Conservation (phyloP, 208 protist genomes). For the Leishmania major region DNA sequence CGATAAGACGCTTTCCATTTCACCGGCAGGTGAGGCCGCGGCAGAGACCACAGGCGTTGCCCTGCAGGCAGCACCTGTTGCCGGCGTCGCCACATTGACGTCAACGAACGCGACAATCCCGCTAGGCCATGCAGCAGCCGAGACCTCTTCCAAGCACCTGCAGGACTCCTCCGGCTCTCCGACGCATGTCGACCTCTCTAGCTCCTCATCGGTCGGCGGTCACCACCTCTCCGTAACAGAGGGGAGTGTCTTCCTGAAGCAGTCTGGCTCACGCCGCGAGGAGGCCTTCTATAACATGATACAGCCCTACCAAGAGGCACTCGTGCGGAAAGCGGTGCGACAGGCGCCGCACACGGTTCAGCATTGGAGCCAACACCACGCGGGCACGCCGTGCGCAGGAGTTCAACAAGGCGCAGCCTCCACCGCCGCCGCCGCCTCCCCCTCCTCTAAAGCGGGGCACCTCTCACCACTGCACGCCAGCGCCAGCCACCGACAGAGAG, state of each 20-base stretch:
- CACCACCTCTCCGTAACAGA: constrained; percentile 77
- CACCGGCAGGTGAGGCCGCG: neutral
- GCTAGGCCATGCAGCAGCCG: neutral
- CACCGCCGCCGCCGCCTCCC: neutral
- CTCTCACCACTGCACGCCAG: neutral
- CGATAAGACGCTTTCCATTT: neutral
- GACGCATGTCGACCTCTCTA: constrained; percentile 30
- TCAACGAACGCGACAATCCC: constrained; percentile 3
- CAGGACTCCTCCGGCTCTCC: neutral
- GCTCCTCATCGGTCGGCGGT: constrained; percentile 69
- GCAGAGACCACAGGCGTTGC: neutral
- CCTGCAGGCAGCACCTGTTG: neutral
- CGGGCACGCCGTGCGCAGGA: neutral
- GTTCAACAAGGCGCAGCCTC: neutral
- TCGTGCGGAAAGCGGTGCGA: constrained; percentile 45
- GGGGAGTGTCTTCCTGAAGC: constrained; percentile 75
- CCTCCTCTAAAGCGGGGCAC: too few species aligned
- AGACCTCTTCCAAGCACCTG: neutral
- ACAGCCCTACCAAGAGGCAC: constrained; percentile 52
- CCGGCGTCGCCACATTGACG: constrained; percentile 6
- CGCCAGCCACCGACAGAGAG: neutral
- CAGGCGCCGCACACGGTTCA: constrained; percentile 32
- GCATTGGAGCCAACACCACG: constrained; percentile 21
- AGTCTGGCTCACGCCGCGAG: constrained; percentile 70
- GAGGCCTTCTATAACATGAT: constrained; percentile 83